phyloP scores from a whole-genome alignment of 139 green algal species.

The Tetradesmus lagerheimii region DNA sequence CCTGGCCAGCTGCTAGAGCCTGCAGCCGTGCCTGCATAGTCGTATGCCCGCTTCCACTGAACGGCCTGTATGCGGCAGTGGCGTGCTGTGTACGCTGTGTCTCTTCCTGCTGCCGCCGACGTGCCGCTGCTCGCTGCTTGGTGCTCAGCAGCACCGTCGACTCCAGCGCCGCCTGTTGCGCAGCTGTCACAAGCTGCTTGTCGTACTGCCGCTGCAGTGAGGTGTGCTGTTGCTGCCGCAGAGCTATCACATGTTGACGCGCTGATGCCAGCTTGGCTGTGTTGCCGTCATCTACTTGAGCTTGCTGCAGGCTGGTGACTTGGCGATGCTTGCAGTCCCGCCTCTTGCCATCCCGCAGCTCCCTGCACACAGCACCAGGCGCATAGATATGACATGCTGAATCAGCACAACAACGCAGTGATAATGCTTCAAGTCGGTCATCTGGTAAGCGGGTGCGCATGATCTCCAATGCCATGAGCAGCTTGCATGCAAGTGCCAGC shows the following conservation, averaged over 20 bases:
- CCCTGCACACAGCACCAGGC: neutral
- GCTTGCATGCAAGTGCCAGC: too few relatives aligned
- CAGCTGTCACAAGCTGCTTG: neutral
- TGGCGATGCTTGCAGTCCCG: neutral
- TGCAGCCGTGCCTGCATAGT: constrained; percentile 42
- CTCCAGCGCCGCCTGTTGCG: neutral
- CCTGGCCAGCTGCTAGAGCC: constrained; percentile 20
- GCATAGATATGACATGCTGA: neutral
- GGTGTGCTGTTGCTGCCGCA: constrained; percentile 24
- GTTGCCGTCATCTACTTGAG: neutral
- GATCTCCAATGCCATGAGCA: too few relatives aligned
- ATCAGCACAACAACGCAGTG: too few relatives aligned
- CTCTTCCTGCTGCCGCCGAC: neutral
- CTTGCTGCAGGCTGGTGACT: neutral
- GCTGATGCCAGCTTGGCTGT: neutral
- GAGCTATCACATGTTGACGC: neutral
- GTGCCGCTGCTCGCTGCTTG: neutral
- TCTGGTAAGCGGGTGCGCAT: too few relatives aligned
- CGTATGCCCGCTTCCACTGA: neutral
- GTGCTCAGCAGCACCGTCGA: neutral
- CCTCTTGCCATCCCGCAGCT: neutral
- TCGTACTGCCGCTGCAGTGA: constrained; percentile 2
- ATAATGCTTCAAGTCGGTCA: too few relatives aligned
- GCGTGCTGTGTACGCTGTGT: neutral
- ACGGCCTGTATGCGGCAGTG: constrained; percentile 17